phyloP scores from a whole-genome alignment of 1,284 basidiomycete genomes.

The Meira nashicola region DNA sequence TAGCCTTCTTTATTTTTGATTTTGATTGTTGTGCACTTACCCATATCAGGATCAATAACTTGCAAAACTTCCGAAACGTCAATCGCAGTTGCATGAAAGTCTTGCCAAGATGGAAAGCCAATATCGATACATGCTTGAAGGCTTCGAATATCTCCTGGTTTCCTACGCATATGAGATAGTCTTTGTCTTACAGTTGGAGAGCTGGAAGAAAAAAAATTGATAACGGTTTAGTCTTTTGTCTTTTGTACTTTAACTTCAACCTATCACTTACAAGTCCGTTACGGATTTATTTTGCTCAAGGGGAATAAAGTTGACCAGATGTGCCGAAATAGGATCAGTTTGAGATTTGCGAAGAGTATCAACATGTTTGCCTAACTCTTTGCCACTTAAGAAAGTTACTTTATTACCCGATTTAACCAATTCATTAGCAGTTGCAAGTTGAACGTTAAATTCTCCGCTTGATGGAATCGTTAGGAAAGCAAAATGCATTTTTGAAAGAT shows the following conservation, averaged over 20 bases:
- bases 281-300: background rate
- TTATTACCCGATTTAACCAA: background rate
- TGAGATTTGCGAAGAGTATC: background rate
- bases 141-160: background rate
- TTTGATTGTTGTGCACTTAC: background rate
- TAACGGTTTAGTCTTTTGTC: background rate
- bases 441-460: conserved; percentile 29
- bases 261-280: background rate
- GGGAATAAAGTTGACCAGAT: background rate
- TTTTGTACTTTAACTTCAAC: too few species aligned
- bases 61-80: background rate
- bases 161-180: background rate
- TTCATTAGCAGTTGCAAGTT: conserved; percentile 23
- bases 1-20: background rate
- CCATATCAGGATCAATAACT: background rate
- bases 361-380: background rate
- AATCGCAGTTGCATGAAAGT: background rate
- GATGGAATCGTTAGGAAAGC: conserved; percentile 26
- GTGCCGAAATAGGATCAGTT: background rate
- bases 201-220: background rate
- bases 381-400: background rate
- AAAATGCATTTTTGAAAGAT: conserved; percentile 22
- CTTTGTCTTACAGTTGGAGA: background rate
- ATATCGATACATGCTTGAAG: background rate
- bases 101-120: background rate